Evolutionary conservation across 352 stramenopile genomes (phyloP), one percentile per base, ranked within the genome.

Genomic region (Plasmopara viticola): DNA sequence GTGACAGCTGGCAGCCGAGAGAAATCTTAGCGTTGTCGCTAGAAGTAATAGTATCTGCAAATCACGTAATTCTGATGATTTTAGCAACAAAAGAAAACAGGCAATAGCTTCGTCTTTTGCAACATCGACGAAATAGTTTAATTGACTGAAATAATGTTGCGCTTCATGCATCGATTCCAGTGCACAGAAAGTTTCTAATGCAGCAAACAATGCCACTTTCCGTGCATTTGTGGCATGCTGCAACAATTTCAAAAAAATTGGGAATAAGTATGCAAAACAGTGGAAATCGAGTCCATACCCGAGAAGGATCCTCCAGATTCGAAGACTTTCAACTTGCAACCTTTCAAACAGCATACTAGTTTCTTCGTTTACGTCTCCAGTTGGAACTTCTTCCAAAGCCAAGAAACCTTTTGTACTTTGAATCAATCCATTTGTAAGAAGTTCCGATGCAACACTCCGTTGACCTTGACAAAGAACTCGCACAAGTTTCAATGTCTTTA

Each of bases 211-310:
- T 13, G 73, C 73, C 3, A 64, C 46, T 0, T 63, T 59, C 8
- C 55, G 55, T 13, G 44, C 10, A 20, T 17, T 44, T 13, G 53
- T 61, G 29, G 9, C 42, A 45, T 15, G 48, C 20, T 63, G 50
- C 39, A 53, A 43, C 39, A 81, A 82, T 12, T 66, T 51, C 15
- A 68, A 84, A 8, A 89, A 49, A 30, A 82, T 46, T 0, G 78
- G 65, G 43, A 79, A 88, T 14, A 87, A 31, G 48, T 89, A 89
- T 25, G 66, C 66, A 25, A 89, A 82, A 17, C 78, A 84, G 54
- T 85, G 73, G 30, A 84, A 81, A 42, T 89, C 78, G 9, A 89
- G 56, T 7, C 67, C 67, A 51, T 87, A 89, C n/a, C 62, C 57
- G 0, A 89, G 63, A 0, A 84, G 70, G 46, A 84, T 59, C 15